Percentiles rank a stretch among this genome's conserved stretches.
Conservation (phyloP, 2,329 filamentous ascomycete species). For the Beauveria bassiana region DNA sequence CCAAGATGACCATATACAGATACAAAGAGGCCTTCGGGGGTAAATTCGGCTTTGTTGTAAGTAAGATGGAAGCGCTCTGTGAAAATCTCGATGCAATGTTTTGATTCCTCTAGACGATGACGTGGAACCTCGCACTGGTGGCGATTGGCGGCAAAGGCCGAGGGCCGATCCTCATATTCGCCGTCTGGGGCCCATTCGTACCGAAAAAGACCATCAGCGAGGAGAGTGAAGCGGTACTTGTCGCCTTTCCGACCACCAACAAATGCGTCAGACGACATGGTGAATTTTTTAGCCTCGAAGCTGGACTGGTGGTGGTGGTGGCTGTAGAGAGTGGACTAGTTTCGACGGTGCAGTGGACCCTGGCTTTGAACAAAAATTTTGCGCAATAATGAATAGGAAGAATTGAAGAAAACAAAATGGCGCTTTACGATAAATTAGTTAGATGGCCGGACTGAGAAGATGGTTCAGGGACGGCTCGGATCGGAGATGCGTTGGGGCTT, state of each 20-base stretch:
- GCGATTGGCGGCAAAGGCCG: constrained; percentile 52
- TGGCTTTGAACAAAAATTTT: too few relatives aligned
- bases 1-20: constrained; percentile 18
- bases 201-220: constrained; percentile 48
- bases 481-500: too few relatives aligned
- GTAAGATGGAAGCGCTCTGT: constrained; percentile 47
- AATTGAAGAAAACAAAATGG: too few relatives aligned
- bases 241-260: constrained; percentile 15
- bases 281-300: not conserved
- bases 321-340: too few relatives aligned
- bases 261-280: constrained; percentile 4
- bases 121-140: constrained; percentile 31
- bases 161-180: constrained; percentile 54
- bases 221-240: constrained; percentile 51
- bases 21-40: constrained; percentile 38
- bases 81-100: constrained; percentile 44
- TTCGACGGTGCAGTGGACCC: too few relatives aligned
- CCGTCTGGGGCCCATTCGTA: constrained; percentile 56
- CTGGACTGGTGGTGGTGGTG: too few relatives aligned
- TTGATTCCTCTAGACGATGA: constrained; percentile 39
- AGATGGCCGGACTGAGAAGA: too few relatives aligned
- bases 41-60: constrained; percentile 52
- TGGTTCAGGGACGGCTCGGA: too few relatives aligned
- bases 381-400: too few relatives aligned
- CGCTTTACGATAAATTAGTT: too few relatives aligned